These are phyloP conservation scores for Nemania diffusa DNA, from an alignment of 2,329 filamentous ascomycete genomes.

Conservation along the genomic window DNA sequence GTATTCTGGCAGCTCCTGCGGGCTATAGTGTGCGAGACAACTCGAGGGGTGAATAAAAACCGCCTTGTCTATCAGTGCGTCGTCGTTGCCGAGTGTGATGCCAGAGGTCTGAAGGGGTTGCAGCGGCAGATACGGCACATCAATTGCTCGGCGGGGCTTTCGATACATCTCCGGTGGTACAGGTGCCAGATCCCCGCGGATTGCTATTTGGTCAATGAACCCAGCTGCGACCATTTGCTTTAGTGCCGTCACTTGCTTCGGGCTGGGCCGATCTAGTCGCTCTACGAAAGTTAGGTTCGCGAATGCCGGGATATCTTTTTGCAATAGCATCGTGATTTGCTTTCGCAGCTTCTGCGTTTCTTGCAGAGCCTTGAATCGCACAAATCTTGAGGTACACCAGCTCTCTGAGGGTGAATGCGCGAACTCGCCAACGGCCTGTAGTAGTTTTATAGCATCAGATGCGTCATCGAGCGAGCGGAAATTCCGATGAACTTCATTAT, in stretches of 20 bases:
- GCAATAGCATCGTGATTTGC: slow-evolving; percentile 85
- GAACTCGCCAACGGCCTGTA: slow-evolving; percentile 89
- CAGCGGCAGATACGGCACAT: slow-evolving; percentile 90
- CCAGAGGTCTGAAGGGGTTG: slow-evolving; percentile 66
- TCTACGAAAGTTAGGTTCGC: slow-evolving; percentile 66
- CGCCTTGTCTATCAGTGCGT: slow-evolving; percentile 63
- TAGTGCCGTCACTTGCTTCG: slow-evolving; percentile 79
- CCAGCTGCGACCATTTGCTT: slow-evolving; percentile 93
- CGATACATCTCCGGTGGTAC: slow-evolving; percentile 72
- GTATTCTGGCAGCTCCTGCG: slow-evolving; percentile 83
- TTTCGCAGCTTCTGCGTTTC: slow-evolving; percentile 85
- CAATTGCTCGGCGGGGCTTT: slow-evolving; percentile 85
- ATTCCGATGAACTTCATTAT: slow-evolving; percentile 77
- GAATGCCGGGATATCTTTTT: slow-evolving; percentile 75
- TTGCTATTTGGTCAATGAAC: slow-evolving; percentile 93
- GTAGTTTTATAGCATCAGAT: slow-evolving; percentile 88
- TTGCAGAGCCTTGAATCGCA: slow-evolving; percentile 85
- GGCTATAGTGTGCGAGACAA: slow-evolving; percentile 75
- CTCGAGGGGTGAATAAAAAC: slow-evolving; percentile 92
- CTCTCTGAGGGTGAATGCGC: slow-evolving; percentile 72
- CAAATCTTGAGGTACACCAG: slow-evolving; percentile 86
- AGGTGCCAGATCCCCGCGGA: slow-evolving; percentile 87
- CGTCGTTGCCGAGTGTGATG: slow-evolving; percentile 50
- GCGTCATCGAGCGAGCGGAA: slow-evolving; percentile 84
- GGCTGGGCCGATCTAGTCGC: slow-evolving; percentile 66